phyloP scores from a whole-genome alignment of 306 rosid genomes.

The Acacia crassicarpa region DNA sequence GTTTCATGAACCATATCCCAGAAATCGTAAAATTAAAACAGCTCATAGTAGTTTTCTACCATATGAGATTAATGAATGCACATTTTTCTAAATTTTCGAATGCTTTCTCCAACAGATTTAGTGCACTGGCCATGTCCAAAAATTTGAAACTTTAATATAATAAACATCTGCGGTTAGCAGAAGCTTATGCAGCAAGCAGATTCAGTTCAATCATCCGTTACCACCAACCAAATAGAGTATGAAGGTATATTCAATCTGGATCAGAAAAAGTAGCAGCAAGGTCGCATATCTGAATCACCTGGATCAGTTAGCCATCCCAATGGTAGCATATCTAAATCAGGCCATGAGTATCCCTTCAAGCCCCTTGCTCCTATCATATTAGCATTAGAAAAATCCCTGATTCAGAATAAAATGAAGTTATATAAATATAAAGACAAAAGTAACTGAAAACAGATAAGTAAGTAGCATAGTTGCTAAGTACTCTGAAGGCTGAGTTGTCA shows the following conservation, averaged over 20 bases:
- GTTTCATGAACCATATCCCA: constrained; percentile 11
- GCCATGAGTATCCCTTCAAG: constrained; percentile 88
- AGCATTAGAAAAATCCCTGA: constrained; percentile 80
- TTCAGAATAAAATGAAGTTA: constrained; percentile 29
- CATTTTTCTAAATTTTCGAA: constrained; percentile 2
- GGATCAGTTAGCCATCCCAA: constrained; percentile 91
- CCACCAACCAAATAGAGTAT: not conserved
- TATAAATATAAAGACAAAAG: constrained; percentile 7
- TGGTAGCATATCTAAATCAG: constrained; percentile 97
- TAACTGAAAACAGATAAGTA: constrained; percentile 17
- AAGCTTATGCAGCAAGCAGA: constrained; percentile 9
- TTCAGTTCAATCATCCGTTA: constrained; percentile 11
- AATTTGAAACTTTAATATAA: not conserved
- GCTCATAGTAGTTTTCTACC: constrained; percentile 15
- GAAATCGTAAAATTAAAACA: constrained; percentile 21
- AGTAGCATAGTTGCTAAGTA: constrained; percentile 28
- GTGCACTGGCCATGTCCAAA: not conserved
- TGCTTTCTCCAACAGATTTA: not conserved
- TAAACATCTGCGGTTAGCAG: not conserved
- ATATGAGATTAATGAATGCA: not conserved
- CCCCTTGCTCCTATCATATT: constrained; percentile 71
- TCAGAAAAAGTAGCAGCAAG: not conserved
- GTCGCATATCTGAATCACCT: constrained; percentile 41
- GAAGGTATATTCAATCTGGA: constrained; percentile 22
- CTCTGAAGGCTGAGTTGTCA: constrained; percentile 15